Conservation (phyloP, 2,329 filamentous ascomycete species). For the Aspergillus pseudonomiae region DNA sequence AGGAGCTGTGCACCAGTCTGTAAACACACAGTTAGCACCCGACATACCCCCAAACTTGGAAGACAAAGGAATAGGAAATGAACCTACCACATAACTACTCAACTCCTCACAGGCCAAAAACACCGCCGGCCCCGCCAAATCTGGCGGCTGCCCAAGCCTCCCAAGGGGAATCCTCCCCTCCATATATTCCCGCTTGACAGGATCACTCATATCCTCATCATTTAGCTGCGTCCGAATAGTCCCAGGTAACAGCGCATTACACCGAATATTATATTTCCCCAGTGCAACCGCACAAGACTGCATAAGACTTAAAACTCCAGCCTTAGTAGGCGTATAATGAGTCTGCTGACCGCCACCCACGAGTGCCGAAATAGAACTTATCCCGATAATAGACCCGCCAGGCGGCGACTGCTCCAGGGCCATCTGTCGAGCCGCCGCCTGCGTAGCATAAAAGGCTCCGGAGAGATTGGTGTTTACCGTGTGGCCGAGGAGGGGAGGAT, state of each 20-base stretch:
- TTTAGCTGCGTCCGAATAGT: constrained; percentile 85
- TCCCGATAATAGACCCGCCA: constrained; percentile 72
- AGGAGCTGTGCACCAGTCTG: constrained; percentile 77
- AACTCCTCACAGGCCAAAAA: constrained; percentile 80
- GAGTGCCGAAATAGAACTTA: constrained; percentile 45
- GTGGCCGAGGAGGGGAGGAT: constrained; percentile 68
- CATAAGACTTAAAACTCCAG: constrained; percentile 78
- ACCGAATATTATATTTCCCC: constrained; percentile 74
- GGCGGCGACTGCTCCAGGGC: constrained; percentile 67
- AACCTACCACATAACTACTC: constrained; percentile 70
- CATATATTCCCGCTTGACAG: constrained; percentile 74
- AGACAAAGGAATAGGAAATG: background rate
- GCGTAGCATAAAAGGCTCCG: constrained; percentile 84
- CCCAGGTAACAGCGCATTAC: constrained; percentile 81
- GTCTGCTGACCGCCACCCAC: constrained; percentile 74
- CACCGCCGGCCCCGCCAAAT: constrained; percentile 81
- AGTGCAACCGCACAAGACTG: constrained; percentile 80
- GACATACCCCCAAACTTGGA: background rate
- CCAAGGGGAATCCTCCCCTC: constrained; percentile 79
- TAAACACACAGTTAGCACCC: background rate
- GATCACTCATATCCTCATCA: constrained; percentile 76
- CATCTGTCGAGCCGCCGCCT: constrained; percentile 85
- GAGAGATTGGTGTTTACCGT: constrained; percentile 81
- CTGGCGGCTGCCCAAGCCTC: constrained; percentile 69
- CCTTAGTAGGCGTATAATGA: constrained; percentile 89